Conservation (phyloP, 176 grass and related monocot species). For the Zea luxurians region DNA sequence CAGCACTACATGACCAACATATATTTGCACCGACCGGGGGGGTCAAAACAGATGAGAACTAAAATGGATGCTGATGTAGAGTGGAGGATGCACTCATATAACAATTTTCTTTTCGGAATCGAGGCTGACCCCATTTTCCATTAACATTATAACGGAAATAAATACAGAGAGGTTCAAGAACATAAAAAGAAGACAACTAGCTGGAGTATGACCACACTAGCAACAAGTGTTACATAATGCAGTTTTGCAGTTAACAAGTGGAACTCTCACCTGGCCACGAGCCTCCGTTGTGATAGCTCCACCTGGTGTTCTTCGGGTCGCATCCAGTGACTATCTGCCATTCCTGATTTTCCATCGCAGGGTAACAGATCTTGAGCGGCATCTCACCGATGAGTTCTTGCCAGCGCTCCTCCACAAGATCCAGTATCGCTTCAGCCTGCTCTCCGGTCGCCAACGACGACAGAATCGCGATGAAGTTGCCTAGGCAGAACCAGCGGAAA, state of each 20-base stretch:
- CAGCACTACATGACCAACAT: constrained; percentile 34
- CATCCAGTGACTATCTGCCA: constrained; percentile 74
- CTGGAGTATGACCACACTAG: too few relatives aligned
- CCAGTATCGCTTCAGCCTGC: constrained; percentile 71
- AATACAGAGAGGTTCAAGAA: too few relatives aligned
- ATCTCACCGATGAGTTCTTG: constrained; percentile 70
- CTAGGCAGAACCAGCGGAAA: constrained; percentile 82
- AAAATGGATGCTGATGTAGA: too few relatives aligned
- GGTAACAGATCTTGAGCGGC: constrained; percentile 77
- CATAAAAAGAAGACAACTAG: too few relatives aligned
- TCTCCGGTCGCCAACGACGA: constrained; percentile 60
- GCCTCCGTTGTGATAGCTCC: constrained; percentile 86
- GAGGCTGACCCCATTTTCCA: too few relatives aligned
- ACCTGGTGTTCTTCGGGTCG: constrained; percentile 78
- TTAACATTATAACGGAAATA: too few relatives aligned
- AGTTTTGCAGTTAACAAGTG: too few relatives aligned
- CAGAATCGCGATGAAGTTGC: constrained; percentile 79
- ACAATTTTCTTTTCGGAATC: too few relatives aligned
- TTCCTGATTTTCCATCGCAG: constrained; percentile 72
- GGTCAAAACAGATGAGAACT: too few relatives aligned
- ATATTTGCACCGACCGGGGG: background rate
- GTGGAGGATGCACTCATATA: too few relatives aligned
- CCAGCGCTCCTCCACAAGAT: constrained; percentile 75
- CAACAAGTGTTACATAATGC: too few relatives aligned
- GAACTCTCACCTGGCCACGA: constrained; percentile 70